Base-by-base conservation (phyloP, 768 basidiomycete species). In the Fomitopsis serialis region DNA sequence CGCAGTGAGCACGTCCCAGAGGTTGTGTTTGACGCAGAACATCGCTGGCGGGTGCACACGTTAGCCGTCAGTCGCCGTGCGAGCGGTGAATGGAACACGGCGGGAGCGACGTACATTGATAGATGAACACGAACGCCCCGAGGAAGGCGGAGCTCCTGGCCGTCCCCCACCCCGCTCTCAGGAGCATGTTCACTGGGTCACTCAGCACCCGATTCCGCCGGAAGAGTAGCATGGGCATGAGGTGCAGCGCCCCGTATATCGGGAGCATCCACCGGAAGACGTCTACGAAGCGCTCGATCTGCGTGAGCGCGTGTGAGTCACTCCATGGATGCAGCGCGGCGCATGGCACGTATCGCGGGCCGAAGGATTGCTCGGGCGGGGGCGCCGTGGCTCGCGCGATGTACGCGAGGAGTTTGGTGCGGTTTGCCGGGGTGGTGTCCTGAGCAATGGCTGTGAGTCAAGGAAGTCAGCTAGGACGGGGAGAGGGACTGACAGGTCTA, bases 231-330 rank as follows among this genome's bases (percentile, higher is more conserved):
- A 86, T 78, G 1, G 96, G 95, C 25, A 97, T 80, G 54, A 97
- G 79, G 67, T 98, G 96, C 29, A 98, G 70, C 0, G 92, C 93
- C 21, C 90, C 86, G 61, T 98, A 98, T 37, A 87, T 81, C 2
- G 84, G 87, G 42, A 88, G 66, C 71, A 89, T 92, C 88, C 80
- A 95, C 70, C 79, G 81, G 66, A 87, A 89, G 6, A 97, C 93
- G 17, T 79, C 73, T 59, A 86, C 77, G 69, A 94, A 89, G 25
- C 92, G 84, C 36, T 81, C 78, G n/a, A 85, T 56, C 12, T 80
- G 81, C 1, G 84, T 82, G 10, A 72, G 66, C 6, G 71, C 61
- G 65, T 90, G 93, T 9, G 75, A 77, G 19, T 86, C 78, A 6
- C 73, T 59, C 71, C 77, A 78, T 6, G 95, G 95, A 62, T 98